These are phyloP conservation scores for Trichoderma sp. DNA, from an alignment of 2,329 filamentous ascomycete species.

Conservation along the genomic window DNA sequence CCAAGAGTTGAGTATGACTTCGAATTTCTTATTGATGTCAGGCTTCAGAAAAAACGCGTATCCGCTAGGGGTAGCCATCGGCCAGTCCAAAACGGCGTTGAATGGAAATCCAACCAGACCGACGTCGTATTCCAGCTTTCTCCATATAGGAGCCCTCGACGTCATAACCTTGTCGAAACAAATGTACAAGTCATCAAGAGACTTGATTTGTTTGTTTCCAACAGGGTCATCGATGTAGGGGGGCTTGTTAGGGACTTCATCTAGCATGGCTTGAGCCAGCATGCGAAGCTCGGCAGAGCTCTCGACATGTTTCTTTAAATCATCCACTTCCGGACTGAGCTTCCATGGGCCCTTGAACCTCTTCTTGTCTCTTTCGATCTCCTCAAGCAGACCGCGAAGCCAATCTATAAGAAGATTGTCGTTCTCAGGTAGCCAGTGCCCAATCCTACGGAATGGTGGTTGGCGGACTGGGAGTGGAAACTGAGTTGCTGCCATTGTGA, in stretches of 20 bases:
- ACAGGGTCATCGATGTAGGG: slow-evolving; percentile 23
- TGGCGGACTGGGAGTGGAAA: neutral
- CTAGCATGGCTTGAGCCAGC: slow-evolving; percentile 25
- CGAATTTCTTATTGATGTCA: slow-evolving; percentile 50
- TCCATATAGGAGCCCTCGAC: slow-evolving; percentile 23
- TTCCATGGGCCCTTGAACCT: neutral
- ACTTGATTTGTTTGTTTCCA: slow-evolving; percentile 20
- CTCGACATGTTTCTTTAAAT: slow-evolving; percentile 19
- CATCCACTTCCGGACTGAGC: neutral
- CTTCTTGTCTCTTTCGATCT: neutral
- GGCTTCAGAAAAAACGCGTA: slow-evolving; percentile 52
- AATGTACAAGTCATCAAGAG: slow-evolving; percentile 24
- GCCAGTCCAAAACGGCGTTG: slow-evolving; percentile 57
- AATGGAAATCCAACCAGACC: slow-evolving; percentile 55
- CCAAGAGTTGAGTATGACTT: slow-evolving; percentile 51
- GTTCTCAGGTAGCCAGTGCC: slow-evolving; percentile 17
- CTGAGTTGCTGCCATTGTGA: neutral
- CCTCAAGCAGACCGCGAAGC: slow-evolving; percentile 6
- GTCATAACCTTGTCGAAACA: slow-evolving; percentile 23
- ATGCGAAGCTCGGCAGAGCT: slow-evolving; percentile 25
- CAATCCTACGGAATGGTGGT: neutral
- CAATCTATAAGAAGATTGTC: neutral
- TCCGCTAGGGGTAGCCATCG: slow-evolving; percentile 54
- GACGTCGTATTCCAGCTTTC: slow-evolving; percentile 12
- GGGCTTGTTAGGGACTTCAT: slow-evolving; percentile 25